phyloP scores from a whole-genome alignment of 225 moss, liverwort and hornwort genomes.

The Polytrichum commune region DNA sequence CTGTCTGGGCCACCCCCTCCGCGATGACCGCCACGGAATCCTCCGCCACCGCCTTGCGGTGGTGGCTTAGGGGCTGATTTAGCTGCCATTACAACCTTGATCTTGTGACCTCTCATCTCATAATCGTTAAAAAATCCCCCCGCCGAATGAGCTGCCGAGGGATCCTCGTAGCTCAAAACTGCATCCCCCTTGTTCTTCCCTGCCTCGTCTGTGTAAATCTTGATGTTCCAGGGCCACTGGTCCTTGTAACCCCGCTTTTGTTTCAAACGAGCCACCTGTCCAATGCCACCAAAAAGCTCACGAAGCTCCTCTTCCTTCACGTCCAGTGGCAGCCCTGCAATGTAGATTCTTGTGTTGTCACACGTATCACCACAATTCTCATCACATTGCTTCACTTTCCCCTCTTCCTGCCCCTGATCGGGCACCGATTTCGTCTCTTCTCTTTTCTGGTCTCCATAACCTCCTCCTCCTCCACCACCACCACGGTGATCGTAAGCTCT shows the following conservation, averaged over 20 bases:
- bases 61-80: conserved; percentile 88
- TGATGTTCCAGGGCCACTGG: conserved; percentile 98
- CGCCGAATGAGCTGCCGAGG: conserved; percentile 87
- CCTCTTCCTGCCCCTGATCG: conserved; percentile 30
- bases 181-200: conserved; percentile 94
- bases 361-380: conserved; percentile 86
- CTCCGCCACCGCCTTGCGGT: conserved; percentile 50
- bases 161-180: conserved; percentile 93
- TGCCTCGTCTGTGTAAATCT: conserved; percentile 84
- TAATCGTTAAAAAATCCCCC: conserved; percentile 93
- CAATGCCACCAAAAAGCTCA: conserved; percentile 94
- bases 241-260: conserved; percentile 99
- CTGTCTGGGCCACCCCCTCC: conserved; percentile 79
- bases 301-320: conserved; percentile 80
- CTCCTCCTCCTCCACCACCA: conserved; percentile 26
- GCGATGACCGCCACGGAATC: conserved; percentile 61
- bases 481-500: conserved; percentile 40
- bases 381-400: conserved; percentile 89
- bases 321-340: conserved; percentile 81
- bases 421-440: conserved; percentile 43
- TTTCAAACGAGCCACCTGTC: conserved; percentile 96
- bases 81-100: conserved; percentile 94
- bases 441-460: conserved; percentile 50
- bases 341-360: conserved; percentile 96
- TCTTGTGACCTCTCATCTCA: conserved; percentile 81